phyloP scores from a whole-genome alignment of 2,329 filamentous ascomycete genomes.

The Coccinonectria pachysandricola region DNA sequence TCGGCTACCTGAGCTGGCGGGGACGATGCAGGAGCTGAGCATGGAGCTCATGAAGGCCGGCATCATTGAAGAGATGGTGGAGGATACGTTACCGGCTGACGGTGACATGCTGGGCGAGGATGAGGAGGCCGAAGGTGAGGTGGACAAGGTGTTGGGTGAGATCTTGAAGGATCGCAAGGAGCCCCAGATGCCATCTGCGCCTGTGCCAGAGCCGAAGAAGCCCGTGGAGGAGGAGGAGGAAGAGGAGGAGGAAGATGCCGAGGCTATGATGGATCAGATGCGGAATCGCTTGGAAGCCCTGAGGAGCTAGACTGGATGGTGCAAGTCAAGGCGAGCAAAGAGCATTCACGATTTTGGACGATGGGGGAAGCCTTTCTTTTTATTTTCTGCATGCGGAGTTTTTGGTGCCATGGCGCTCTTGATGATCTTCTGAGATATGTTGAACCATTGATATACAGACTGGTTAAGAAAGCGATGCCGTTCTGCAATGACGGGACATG shows the following conservation, averaged over 20 bases:
- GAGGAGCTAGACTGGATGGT: constrained; percentile 65
- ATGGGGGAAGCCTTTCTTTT: neutral
- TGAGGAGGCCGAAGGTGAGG: constrained; percentile 66
- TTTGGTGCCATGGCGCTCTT: too few relatives aligned
- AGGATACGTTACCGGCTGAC: constrained; percentile 72
- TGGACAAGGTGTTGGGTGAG: constrained; percentile 87
- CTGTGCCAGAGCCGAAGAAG: constrained; percentile 44
- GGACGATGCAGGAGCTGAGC: constrained; percentile 80
- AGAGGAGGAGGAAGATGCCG: constrained; percentile 66
- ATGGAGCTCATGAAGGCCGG: constrained; percentile 87
- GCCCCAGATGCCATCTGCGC: constrained; percentile 42
- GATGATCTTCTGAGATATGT: too few relatives aligned
- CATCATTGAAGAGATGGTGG: constrained; percentile 96
- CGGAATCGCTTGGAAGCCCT: constrained; percentile 80
- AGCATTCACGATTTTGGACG: neutral
- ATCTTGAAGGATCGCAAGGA: constrained; percentile 75
- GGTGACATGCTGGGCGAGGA: constrained; percentile 63
- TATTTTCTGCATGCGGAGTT: neutral
- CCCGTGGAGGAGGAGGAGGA: constrained; percentile 39
- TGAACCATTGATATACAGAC: too few relatives aligned
- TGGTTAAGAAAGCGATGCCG: too few relatives aligned
- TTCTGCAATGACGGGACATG: too few relatives aligned
- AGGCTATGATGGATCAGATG: constrained; percentile 92
- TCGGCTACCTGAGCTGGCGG: constrained; percentile 71
- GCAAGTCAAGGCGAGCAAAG: neutral